These are phyloP conservation scores for Chrysochromulina tobinii DNA, from an alignment of 78 protist genomes.

Conservation along the genomic window DNA sequence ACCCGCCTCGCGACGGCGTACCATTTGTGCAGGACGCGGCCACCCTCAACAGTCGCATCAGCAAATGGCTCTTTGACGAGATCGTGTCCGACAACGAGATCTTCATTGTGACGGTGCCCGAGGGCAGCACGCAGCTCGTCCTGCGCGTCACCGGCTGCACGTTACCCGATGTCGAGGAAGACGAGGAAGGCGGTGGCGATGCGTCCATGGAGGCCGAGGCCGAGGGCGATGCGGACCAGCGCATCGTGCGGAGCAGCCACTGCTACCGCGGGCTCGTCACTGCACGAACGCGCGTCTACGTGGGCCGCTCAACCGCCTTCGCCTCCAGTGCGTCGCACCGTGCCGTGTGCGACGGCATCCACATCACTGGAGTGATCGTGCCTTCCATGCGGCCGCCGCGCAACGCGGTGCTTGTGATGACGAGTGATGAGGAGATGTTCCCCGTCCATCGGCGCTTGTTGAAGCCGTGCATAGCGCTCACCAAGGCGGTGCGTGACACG, in stretches of 20 bases:
- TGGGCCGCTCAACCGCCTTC: not conserved
- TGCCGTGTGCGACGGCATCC: not conserved
- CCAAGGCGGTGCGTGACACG: not conserved
- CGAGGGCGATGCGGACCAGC: not conserved
- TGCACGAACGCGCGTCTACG: not conserved
- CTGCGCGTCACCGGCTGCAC: not conserved
- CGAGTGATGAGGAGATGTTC: not conserved
- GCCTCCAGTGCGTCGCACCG: not conserved
- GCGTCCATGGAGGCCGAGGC: not conserved
- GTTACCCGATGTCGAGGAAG: not conserved
- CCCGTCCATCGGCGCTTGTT: not conserved
- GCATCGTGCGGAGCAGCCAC: not conserved
- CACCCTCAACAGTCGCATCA: not conserved
- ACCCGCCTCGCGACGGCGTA: not conserved
- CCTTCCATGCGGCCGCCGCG: not conserved
- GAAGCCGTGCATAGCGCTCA: conserved; percentile 1
- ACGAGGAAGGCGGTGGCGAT: not conserved
- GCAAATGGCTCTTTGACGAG: not conserved
- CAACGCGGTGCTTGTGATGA: not conserved
- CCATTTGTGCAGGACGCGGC: too few species aligned
- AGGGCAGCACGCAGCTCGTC: not conserved
- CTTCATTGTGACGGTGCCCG: not conserved
- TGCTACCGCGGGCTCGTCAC: not conserved
- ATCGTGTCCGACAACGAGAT: not conserved
- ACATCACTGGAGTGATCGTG: too few species aligned